A percentile compares a stretch with the other conserved stretches of the same genome.
These are phyloP conservation scores for Puccinia polysora DNA, from an alignment of 1,284 basidiomycete genomes.

Conservation along the genomic window DNA sequence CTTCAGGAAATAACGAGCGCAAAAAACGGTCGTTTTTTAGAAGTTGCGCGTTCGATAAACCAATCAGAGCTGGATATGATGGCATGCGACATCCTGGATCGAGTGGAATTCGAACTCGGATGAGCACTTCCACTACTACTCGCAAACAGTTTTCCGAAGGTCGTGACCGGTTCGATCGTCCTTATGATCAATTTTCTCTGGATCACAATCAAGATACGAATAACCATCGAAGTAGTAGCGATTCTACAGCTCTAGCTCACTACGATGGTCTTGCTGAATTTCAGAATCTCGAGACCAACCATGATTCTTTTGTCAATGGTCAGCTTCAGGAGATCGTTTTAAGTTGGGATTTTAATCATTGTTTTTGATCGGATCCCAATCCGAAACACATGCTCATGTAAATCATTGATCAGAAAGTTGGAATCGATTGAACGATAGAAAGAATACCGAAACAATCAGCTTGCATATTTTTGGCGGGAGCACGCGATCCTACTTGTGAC, in stretches of 20 bases:
- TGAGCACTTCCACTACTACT: not conserved
- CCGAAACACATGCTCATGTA: no score
- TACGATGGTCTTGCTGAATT: not conserved
- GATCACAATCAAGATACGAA: not conserved
- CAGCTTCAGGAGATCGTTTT: conserved; percentile 4
- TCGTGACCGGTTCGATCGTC: not conserved
- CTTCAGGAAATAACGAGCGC: not conserved
- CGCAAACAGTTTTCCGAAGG: not conserved
- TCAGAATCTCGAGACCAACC: not conserved
- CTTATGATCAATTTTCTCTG: not conserved
- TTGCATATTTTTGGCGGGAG: no score
- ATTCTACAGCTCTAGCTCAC: not conserved
- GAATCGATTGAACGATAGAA: no score
- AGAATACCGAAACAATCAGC: no score
- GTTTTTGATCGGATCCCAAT: no score
- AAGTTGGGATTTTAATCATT: conserved; percentile 25
- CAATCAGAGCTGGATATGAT: no score
- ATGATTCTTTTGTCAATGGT: not conserved
- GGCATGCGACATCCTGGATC: no score
- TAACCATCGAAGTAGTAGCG: not conserved
- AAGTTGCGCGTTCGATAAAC: conserved; percentile 1
- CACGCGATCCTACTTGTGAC: no score
- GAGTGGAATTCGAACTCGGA: no score
- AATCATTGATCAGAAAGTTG: no score
- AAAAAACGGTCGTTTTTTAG: conserved; percentile 1